Base-by-base conservation (phyloP, 169 alveolate species). In the Amoebophrya sp. region DNA sequence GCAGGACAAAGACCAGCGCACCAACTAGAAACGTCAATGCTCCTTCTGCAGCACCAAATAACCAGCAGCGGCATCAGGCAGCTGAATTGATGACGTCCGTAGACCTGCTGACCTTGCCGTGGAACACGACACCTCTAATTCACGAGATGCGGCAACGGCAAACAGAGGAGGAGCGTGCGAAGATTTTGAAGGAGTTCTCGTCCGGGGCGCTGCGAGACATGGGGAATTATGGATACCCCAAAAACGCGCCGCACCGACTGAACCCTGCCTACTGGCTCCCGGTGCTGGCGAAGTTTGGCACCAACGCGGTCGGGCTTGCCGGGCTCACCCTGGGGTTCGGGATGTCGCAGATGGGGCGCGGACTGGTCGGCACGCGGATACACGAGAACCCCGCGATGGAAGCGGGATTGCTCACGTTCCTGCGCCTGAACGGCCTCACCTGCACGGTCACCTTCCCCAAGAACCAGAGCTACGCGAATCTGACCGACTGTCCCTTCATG, bases 201-300 rank as follows among this genome's bases (percentile, higher is more conserved):
- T 7, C 7, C 29, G 35, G 35, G 32, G 35, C 1, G 29, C 39
- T 66, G 83, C 29, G 83, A 25, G 83, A 66, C 35, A 7, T 66
- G 38, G 83, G 83, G 35, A 66, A 66, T 66, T 66, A 66, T 66
- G 83, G 83, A 25, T 66, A 66, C 35, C 83, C 83, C 39, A 66
- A n/a, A 25, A 66, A 66, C 83, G 83, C 83, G 35, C 83, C 83
- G 83, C 12, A 66, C 35, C 29, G 35, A 25, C 1, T 66, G 35
- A 66, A 66, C 35, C 83, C 83, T 2, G 83, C 83, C 7, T 66
- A 66, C 18, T 66, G 83, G 83, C 83, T 66, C 32, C 83, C 83
- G 29, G 35, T 66, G 12, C 32, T 66, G 83, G 83, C 83, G 83
- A 66, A 66, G 35, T 66, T 66, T 25, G 83, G 83, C 2, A 66